Evolutionary conservation across 306 rosid genomes (phyloP), one percentile per base, ranked within the genome.

Genomic region (Amphicarpaea edgeworthii): DNA sequence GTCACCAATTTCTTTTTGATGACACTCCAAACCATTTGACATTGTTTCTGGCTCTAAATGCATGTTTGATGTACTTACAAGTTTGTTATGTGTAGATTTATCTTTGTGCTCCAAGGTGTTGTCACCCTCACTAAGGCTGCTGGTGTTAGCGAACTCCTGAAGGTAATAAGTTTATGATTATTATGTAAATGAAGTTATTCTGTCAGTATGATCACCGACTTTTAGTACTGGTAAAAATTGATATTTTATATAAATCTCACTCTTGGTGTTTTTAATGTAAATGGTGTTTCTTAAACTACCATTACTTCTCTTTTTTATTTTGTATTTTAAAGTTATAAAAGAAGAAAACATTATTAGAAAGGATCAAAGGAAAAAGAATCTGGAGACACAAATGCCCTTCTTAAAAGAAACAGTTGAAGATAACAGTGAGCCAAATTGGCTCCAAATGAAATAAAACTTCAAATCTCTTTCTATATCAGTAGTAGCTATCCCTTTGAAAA

Each of bases 101-200:
- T 95, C 83, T 95, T 95, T 89, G 97, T 95, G 80, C 86, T 95
- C 75, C 86, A 89, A 62, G 99, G 99, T 79, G 79, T 80, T 59
- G 82, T 90, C 75, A 84, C 76, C 16, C 87, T 95, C 63, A 72
- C 83, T 21, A 64, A 77, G 78, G 79, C 72, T 49, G 68, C 90
- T 71, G 86, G 84, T 21, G 28, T 7, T 58, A 75, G 75, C 66
- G 80, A 85, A 70, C 50, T 68, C 81, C 80, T 95, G 77, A 79
- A 61, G 88, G 99, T 95, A 67, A 78, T 80, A 62, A 68, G 42
- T 51, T 68, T 37, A 51, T 32, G 12, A 73, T 81, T 32, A n/a
- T n/a, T 62, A 40, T 64, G 51, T 37, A 59, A 49, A 60, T 73
- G 63, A 40, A 74, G 59, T 53, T 23, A 21, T 65, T 72, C 68